Base-by-base conservation (phyloP, 495 filamentous ascomycete genomes). In the Xeromyces bisporus region DNA sequence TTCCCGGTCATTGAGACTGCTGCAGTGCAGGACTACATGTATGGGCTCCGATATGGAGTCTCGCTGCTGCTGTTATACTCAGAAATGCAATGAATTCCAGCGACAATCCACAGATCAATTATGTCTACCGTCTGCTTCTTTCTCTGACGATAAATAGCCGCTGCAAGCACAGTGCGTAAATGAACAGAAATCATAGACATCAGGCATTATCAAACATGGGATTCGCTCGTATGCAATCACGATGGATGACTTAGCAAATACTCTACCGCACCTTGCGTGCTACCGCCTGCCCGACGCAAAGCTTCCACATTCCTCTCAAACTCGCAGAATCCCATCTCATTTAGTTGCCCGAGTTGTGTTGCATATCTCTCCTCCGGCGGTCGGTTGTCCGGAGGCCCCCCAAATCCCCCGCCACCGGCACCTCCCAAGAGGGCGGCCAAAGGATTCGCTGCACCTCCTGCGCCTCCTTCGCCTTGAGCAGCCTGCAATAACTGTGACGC, bases 261-360 rank as follows among this genome's bases (percentile, higher is more conserved):
- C 52, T 96, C 85, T 31, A 96, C 73, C 8, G 91, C 91, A 2
- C 87, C 91, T 50, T 96, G 82, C 37, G 96, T 89, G 50, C 81
- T 93, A 5, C 91, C 91, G 0, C 91, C 91, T 34, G 80, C 73
- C 39, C 85, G 67, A 55, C 89, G 71, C 50, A 99, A 58, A 11
- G 91, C 91, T 41, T 75, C 71, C 23, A 99, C 71, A 39, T 99
- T 99, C 46, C 77, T 52, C 33, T 96, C 86, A 46, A 96, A 96
- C 41, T 99, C 89, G 48, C 73, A 92, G 52, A 99, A 96, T 3
- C 91, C 91, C 91, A 99, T 99, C 32, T 96, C 89, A 49, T 99
- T 96, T 39, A 99, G 57, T 49, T 94, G 87, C 28, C 83, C 66
- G 28, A 99, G 59, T 48, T 99, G 91, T 9, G 79, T 73, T 5